phyloP scores from a whole-genome alignment of 805 yeast genomes.

The Danielozyma ontarioensis region DNA sequence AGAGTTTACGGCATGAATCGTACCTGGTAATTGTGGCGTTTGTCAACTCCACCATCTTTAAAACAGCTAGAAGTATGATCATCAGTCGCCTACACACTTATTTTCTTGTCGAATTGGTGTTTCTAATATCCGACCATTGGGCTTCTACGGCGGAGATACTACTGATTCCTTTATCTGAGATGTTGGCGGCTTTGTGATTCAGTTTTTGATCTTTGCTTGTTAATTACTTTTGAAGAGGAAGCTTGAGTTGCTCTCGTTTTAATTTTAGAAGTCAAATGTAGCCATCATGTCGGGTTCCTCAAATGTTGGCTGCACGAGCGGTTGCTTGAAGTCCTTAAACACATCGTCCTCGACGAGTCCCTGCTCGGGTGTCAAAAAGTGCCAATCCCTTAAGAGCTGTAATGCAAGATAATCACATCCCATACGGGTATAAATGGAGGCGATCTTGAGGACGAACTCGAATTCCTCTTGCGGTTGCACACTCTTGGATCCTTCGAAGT shows the following conservation, averaged over 20 bases:
- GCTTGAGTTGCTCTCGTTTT: too few species aligned
- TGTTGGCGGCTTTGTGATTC: too few species aligned
- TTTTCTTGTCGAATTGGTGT: too few species aligned
- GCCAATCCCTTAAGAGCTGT: conserved; percentile 63
- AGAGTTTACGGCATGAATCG: conserved; percentile 8
- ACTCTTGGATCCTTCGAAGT: conserved; percentile 45
- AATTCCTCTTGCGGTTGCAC: conserved; percentile 48
- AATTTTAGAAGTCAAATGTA: background rate
- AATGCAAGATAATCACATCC: conserved; percentile 83
- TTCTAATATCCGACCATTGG: too few species aligned
- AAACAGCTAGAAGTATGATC: conserved; percentile 11
- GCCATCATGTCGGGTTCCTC: background rate
- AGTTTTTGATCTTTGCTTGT: too few species aligned
- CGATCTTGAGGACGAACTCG: conserved; percentile 55
- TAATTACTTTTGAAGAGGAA: too few species aligned
- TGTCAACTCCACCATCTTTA: conserved; percentile 10
- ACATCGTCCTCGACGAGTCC: conserved; percentile 3
- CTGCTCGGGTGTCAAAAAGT: conserved; percentile 32
- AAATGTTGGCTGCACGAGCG: conserved; percentile 2
- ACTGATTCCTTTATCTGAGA: too few species aligned
- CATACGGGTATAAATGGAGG: conserved; percentile 73
- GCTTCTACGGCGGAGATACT: too few species aligned
- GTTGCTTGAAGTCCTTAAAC: conserved; percentile 11
- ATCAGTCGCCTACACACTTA: too few species aligned
- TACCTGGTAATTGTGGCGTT: conserved; percentile 11